Percentiles rank a stretch among this genome's conserved stretches.
phyloP scores from a whole-genome alignment of 495 filamentous ascomycete genomes.

The Gamarada debralockiae region DNA sequence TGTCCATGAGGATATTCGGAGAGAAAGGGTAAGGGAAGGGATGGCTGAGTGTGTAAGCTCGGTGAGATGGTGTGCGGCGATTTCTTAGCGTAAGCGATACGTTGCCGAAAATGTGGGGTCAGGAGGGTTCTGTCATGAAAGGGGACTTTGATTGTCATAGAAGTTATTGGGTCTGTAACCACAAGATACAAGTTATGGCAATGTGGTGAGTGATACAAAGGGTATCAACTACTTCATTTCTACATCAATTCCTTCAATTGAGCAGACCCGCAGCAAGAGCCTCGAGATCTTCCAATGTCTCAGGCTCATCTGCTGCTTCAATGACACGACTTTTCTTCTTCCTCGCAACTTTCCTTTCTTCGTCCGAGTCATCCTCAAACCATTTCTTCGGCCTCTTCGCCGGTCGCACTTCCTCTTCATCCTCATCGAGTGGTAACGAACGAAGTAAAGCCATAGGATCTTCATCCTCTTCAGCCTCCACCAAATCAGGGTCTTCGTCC shows the following conservation, averaged over 20 bases:
- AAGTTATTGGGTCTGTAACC: too few relatives aligned
- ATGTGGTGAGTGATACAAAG: too few relatives aligned
- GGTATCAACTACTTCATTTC: too few relatives aligned
- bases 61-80: too few relatives aligned
- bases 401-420: constrained; percentile 30
- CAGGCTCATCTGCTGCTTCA: constrained; percentile 59
- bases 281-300: constrained; percentile 88
- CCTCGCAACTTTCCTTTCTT: constrained; percentile 40
- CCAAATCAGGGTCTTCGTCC: constrained; percentile 41
- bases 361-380: constrained; percentile 43
- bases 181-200: too few relatives aligned
- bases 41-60: too few relatives aligned
- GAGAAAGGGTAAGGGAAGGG: too few relatives aligned
- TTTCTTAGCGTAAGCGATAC: too few relatives aligned
- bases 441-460: constrained; percentile 47
- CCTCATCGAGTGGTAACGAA: constrained; percentile 41
- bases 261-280: constrained; percentile 80
- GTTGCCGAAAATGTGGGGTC: too few relatives aligned
- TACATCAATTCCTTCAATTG: not conserved
- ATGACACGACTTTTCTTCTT: constrained; percentile 43
- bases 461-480: constrained; percentile 29
- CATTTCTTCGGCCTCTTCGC: constrained; percentile 45
- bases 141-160: too few relatives aligned
- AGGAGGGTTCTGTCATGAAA: too few relatives aligned
- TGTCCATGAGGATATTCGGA: constrained; percentile 8